These are phyloP conservation scores for Arachis monticola DNA, from an alignment of 331 rosid species.

Conservation along the genomic window DNA sequence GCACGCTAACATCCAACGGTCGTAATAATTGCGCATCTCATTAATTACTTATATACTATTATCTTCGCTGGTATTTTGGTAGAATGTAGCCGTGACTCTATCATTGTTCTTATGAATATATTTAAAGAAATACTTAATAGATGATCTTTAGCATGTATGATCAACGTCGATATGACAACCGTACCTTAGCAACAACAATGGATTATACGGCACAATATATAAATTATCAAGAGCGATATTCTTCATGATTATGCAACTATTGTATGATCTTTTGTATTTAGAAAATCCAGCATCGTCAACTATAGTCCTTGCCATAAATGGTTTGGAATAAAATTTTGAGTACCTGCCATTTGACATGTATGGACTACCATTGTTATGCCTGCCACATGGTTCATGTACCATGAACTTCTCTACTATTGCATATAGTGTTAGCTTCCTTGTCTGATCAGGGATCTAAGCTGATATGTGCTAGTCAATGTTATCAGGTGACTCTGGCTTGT, in stretches of 20 bases:
- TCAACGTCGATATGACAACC: no score
- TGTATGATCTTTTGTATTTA: not conserved
- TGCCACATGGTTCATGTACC: not conserved
- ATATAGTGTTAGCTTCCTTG: not conserved
- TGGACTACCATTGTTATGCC: not conserved
- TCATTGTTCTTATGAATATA: no score
- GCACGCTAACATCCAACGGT: not conserved
- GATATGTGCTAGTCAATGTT: not conserved
- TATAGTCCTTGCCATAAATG: not conserved
- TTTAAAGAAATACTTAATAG: no score
- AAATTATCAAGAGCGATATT: no score
- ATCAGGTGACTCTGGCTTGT: no score
- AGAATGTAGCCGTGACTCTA: no score
- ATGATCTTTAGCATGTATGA: no score
- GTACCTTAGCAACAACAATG: no score
- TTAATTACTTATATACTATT: no score
- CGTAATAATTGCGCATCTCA: no score
- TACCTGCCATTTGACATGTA: not conserved
- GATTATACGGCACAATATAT: no score
- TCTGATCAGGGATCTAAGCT: not conserved
- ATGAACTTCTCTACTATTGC: not conserved
- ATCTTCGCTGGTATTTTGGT: no score
- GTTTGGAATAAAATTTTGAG: not conserved
- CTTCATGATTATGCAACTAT: not conserved
- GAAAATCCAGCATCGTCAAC: not conserved